Percentiles rank a stretch among this genome's conserved stretches.
phyloP scores from a whole-genome alignment of 495 filamentous ascomycete genomes.

The Podospora sp. region DNA sequence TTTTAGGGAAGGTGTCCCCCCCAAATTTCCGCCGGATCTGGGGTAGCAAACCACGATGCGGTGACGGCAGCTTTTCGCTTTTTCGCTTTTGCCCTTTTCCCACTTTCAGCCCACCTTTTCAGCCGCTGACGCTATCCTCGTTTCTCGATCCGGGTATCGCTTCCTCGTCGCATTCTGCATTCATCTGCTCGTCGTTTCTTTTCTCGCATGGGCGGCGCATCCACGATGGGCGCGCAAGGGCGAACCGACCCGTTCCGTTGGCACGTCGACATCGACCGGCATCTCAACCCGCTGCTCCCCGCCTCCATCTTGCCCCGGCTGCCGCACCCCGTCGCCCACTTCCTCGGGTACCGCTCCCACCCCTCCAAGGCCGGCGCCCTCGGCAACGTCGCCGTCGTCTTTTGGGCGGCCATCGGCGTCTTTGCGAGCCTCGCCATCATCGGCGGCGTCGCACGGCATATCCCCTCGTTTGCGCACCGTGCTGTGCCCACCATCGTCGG shows the following conservation, averaged over 20 bases:
- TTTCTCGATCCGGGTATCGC: background rate
- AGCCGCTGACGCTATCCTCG: background rate
- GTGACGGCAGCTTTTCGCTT: background rate
- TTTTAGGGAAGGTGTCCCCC: background rate
- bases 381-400: slow-evolving; percentile 54
- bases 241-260: slow-evolving; percentile 30
- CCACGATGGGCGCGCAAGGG: background rate
- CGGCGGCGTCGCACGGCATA: slow-evolving; percentile 43
- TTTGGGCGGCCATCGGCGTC: slow-evolving; percentile 59
- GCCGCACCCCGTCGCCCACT: slow-evolving; percentile 50
- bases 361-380: slow-evolving; percentile 30
- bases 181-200: background rate
- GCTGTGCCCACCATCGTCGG: slow-evolving; percentile 54
- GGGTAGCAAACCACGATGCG: background rate
- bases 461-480: slow-evolving; percentile 38
- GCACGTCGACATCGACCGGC: slow-evolving; percentile 68
- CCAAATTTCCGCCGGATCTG: background rate
- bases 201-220: background rate
- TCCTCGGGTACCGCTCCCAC: slow-evolving; percentile 54
- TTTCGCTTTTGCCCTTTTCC: background rate
- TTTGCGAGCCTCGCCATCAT: slow-evolving; percentile 53
- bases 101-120: background rate
- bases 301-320: slow-evolving; percentile 48
- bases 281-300: slow-evolving; percentile 65
- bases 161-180: background rate